Base-by-base conservation (phyloP, 2,329 filamentous ascomycete species). In the Monosporascus cannonballus region DNA sequence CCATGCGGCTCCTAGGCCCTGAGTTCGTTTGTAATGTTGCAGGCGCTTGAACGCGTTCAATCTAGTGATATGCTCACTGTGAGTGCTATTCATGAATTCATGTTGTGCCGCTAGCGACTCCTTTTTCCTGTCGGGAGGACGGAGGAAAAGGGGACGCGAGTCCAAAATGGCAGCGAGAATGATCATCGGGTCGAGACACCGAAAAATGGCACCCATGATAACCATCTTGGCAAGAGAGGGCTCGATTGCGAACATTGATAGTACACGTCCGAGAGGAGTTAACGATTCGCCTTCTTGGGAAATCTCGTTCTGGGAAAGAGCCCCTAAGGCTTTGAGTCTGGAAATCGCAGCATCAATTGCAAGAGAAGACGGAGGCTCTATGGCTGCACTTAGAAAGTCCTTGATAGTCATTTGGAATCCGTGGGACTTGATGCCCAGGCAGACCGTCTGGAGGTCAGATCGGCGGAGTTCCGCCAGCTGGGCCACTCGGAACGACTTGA, bases 151-250 rank as follows among this genome's bases (percentile, higher is more conserved):
- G 1, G 39, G 24, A 3, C 49, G 53, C 36, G 54, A 47, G 2
- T 45, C 36, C 2, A 51, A 52, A 30, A 52, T 54, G 18, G 54
- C 54, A 7, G 70, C 74, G 5, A 76, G 56, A 27, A 77, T 70
- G 27, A 80, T 57, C 58, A 79, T 71, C 0, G 76, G 75, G 55
- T 79, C 75, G 4, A 80, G 64, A 57, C 77, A 80, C 38, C 70
- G 69, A 64, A 80, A 80, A 46, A 80, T 70, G 25, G 77, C 63
- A 6, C 77, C 77, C 9, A 80, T 63, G 20, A 78, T 51, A 49
- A 79, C 69, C 71, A 79, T 73, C 54, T 78, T 79, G 30, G 72
- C 76, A 37, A 74, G 57, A 3, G 64, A 57, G 6, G 76, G 77
- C 52, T 74, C 68, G 4, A 78, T 64, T 3, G 74, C 71, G 48